Conservation (phyloP, 2,329 filamentous ascomycete genomes). For the Fusarium goolgardi region DNA sequence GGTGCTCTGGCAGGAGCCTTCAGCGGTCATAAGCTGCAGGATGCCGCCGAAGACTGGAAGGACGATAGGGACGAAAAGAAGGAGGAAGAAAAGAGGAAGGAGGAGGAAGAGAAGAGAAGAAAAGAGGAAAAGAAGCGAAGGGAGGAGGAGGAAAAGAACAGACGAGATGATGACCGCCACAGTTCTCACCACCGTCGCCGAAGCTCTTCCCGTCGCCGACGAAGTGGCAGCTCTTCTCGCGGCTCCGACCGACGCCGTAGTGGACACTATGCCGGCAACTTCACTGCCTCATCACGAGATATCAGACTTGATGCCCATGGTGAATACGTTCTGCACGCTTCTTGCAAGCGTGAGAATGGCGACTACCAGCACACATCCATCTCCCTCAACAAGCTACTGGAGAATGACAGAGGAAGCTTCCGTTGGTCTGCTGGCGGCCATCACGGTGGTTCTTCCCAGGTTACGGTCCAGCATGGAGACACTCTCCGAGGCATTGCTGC, state of each 20-base stretch:
- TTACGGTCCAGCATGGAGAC: slow-evolving; percentile 57
- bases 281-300: slow-evolving; percentile 51
- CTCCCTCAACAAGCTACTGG: slow-evolving; percentile 52
- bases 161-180: slow-evolving; percentile 26
- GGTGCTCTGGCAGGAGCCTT: slow-evolving; percentile 56
- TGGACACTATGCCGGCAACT: slow-evolving; percentile 50
- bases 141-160: slow-evolving; percentile 45
- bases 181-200: slow-evolving; percentile 10
- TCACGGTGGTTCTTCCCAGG: slow-evolving; percentile 40
- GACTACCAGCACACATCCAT: slow-evolving; percentile 51
- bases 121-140: slow-evolving; percentile 3
- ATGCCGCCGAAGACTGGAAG: slow-evolving; percentile 55
- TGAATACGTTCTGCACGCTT: slow-evolving; percentile 52
- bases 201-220: slow-evolving; percentile 4
- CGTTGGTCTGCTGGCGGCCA: slow-evolving; percentile 49
- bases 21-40: slow-evolving; percentile 57
- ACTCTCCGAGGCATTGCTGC: slow-evolving; percentile 55
- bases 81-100: slow-evolving; percentile 33
- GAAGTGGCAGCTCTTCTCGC: slow-evolving; percentile 10
- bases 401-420: slow-evolving; percentile 54
- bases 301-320: slow-evolving; percentile 51
- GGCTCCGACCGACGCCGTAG: slow-evolving; percentile 21
- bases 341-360: slow-evolving; percentile 51
- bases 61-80: slow-evolving; percentile 54
- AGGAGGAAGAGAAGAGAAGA: slow-evolving; percentile 47